These are phyloP conservation scores for Populus tomentosa DNA, from an alignment of 441 rosid species.

Conservation along the genomic window DNA sequence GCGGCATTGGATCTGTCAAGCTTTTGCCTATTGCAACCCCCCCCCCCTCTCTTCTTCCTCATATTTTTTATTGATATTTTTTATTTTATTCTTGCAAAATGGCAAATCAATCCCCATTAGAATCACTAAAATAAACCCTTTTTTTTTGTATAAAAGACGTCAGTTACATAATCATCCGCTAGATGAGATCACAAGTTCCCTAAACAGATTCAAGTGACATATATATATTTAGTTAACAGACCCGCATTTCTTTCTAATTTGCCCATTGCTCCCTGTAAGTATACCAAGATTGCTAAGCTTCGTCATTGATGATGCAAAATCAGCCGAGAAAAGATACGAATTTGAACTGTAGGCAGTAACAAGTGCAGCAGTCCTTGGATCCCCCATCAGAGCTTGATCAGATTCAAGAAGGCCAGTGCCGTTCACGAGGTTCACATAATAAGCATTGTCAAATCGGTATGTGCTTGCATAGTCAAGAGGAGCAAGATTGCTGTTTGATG, in stretches of 20 bases:
- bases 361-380: constrained; percentile 43
- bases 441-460: constrained; percentile 54
- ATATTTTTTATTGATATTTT: no score
- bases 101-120: neutral
- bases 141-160: neutral
- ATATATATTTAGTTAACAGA: constrained; percentile 36
- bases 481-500: constrained; percentile 56
- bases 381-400: constrained; percentile 48
- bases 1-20: neutral
- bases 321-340: constrained; percentile 46
- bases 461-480: constrained; percentile 49
- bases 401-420: constrained; percentile 58
- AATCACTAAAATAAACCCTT: neutral
- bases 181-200: neutral
- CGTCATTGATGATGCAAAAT: constrained; percentile 71
- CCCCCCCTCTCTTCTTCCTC: no score
- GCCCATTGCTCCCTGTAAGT: constrained; percentile 54
- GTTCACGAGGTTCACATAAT: constrained; percentile 46
- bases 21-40: no score
- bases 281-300: constrained; percentile 59
- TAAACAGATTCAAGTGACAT: neutral
- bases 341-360: constrained; percentile 47
- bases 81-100: neutral
- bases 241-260: constrained; percentile 62
- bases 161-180: neutral